Percentiles rank a stretch among this genome's conserved stretches.
phyloP scores from a whole-genome alignment of 2,329 filamentous ascomycete genomes.

The Aureobasidium uvarum region DNA sequence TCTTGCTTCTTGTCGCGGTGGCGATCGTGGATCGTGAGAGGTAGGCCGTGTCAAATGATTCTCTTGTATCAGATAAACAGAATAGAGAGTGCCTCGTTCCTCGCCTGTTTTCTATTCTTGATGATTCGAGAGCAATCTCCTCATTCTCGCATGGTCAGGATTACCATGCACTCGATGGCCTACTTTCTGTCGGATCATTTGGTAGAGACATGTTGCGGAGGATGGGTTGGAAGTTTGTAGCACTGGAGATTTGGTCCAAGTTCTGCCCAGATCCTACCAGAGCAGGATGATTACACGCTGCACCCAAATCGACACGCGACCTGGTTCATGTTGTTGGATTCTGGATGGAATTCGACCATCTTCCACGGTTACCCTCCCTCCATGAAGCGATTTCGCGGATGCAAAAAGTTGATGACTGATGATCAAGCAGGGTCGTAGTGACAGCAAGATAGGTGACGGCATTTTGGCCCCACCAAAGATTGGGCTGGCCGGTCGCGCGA shows the following conservation, averaged over 20 bases:
- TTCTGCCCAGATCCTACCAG: too few species aligned
- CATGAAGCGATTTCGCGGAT: neutral
- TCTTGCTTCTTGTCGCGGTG: neutral
- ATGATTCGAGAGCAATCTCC: neutral
- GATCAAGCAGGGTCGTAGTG: neutral
- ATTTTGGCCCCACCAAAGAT: slow-evolving; percentile 18
- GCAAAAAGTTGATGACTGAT: neutral
- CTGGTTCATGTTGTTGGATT: too few species aligned
- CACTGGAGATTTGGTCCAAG: too few species aligned
- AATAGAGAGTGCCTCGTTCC: neutral
- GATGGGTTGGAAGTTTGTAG: too few species aligned
- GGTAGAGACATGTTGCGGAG: neutral
- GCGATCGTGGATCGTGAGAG: neutral
- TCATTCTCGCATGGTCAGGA: too few species aligned
- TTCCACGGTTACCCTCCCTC: too few species aligned
- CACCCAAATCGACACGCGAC: too few species aligned
- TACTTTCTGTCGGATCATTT: neutral
- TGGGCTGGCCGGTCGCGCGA: slow-evolving; percentile 15
- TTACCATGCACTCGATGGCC: neutral
- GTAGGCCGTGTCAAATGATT: neutral
- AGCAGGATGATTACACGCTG: too few species aligned
- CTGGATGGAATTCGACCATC: too few species aligned
- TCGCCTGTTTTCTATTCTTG: neutral
- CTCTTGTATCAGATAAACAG: neutral
- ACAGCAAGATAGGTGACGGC: neutral